Base-by-base conservation (phyloP, 345 rosid species). In the Salix viminalis region DNA sequence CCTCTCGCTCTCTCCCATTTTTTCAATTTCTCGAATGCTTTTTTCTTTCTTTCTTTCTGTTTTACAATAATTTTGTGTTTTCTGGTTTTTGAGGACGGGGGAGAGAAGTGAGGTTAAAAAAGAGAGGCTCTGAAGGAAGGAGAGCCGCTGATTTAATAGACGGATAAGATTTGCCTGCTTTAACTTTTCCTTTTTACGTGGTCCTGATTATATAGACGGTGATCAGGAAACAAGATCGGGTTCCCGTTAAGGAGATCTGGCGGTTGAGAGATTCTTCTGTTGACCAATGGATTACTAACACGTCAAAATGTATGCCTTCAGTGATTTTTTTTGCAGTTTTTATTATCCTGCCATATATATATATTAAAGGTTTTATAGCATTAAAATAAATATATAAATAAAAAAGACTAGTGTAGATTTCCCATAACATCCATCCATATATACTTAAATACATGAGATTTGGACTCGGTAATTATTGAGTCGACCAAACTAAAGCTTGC, bases 111-210 rank as follows among this genome's bases (percentile, higher is more conserved):
- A 5, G 11, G 82, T 67, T 77, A 60, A 80, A 73, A 75, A 15
- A 42, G 50, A 74, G 75, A 61, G 64, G 65, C 52, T 68, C 18
- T 28, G 81, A 34, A 11, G 48, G 41, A 69, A 67, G 34, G n/a
- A 9, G 44, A 85, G 70, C 86, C 88, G 85, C 83, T 61, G 84
- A 84, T 85, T 30, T 9, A 21, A 78, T 77, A 65, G 56, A 88
- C 85, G 89, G 89, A 1, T 64, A 69, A 84, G 87, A 88, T 88
- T 46, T 15, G 32, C 50, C 71, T 81, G 26, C 54, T 80, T 46
- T 67, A 37, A 67, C 61, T 67, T 28, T 50, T 34, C 67, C 73
- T 75, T n/a, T 67, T 67, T n/a, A 70, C 62, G 64, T 76, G 81
- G 82, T 69, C 84, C 84, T 56, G 28, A 69, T 76, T 67, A 70